Evolutionary conservation across 108 stramenopile genomes (phyloP), one percentile per base, ranked within the genome.

Genomic region (Fistulifera pelliculosa): DNA sequence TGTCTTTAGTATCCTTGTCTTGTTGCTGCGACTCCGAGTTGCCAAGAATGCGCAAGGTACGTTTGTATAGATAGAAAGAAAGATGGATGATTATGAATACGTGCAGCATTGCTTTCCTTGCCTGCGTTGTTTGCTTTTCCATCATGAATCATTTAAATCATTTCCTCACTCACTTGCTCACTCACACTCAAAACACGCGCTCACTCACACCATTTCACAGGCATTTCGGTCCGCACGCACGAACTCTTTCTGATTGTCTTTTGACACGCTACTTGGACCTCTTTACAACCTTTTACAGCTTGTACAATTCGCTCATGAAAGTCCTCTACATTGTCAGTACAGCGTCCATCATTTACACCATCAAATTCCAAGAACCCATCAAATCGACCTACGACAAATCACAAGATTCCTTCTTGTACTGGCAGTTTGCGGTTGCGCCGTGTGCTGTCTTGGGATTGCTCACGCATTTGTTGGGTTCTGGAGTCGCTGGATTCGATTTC

Each of bases 251-350:
- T 98, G 42, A 60, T 90, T 15, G 97, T 99, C 28, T 99, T 99
- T 54, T 96, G 7, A 90, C 93, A 4, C 87, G 93, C 4, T 94
- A 94, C 62, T 67, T 90, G 62, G 93, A 94, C 56, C 66, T 94
- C 38, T 94, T 94, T 68, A 89, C 87, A 19, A 93, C 81, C 4
- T 96, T 76, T 67, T 88, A 90, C 65, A 85, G 80, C 25, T 41
- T 94, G 21, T 99, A 99, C 90, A 99, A 99, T 65, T 88, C 94
- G 39, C 62, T 75, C 49, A 95, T 99, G 95, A 96, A 98, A 57
- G 63, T 98, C 4, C 45, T 99, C 17, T 99, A 97, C 71, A 96
- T 99, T 49, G 73, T 73, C n/a, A 64, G 85, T 12, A 97, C 98
- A 12, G 79, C 92, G 21, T 74, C 74, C 53, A 96, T 97, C 52